phyloP scores from a whole-genome alignment of 805 yeast species.

The Candida maris region DNA sequence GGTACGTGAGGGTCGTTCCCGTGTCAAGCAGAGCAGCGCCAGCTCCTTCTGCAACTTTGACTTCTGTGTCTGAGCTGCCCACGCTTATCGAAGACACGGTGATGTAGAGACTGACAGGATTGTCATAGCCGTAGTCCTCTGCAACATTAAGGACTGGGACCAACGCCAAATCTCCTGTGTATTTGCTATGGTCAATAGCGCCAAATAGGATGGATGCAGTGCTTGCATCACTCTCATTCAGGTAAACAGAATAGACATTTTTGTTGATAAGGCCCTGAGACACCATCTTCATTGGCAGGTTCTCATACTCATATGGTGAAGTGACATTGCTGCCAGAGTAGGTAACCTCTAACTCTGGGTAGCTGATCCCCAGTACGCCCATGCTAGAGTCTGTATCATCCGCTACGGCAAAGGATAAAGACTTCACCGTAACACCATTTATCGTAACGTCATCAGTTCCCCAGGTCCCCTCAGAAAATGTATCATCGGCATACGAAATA shows the following conservation, averaged over 20 bases:
- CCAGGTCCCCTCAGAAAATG: slow-evolving; percentile 49
- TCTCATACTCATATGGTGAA: slow-evolving; percentile 47
- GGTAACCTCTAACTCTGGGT: slow-evolving; percentile 66
- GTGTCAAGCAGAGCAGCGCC: slow-evolving; percentile 50
- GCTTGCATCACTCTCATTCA: slow-evolving; percentile 40
- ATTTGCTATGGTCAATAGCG: slow-evolving; percentile 64
- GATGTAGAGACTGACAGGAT: slow-evolving; percentile 47
- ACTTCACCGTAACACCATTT: slow-evolving; percentile 44
- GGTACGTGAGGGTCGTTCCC: slow-evolving; percentile 50
- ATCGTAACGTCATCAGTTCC: slow-evolving; percentile 60
- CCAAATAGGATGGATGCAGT: slow-evolving; percentile 67
- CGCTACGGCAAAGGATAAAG: slow-evolving; percentile 72
- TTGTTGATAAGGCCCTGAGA: slow-evolving; percentile 53
- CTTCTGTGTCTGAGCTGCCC: slow-evolving; percentile 16
- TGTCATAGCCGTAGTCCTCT: slow-evolving; percentile 27
- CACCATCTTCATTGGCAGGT: slow-evolving; percentile 62
- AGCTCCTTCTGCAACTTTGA: slow-evolving; percentile 24
- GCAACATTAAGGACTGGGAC: slow-evolving; percentile 50
- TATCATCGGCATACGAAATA: slow-evolving; percentile 47
- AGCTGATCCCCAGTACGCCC: slow-evolving; percentile 76
- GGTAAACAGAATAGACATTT: slow-evolving; percentile 58
- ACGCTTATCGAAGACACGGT: slow-evolving; percentile 40
- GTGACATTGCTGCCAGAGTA: slow-evolving; percentile 24
- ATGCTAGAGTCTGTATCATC: slow-evolving; percentile 55
- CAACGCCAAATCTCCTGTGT: slow-evolving; percentile 46